A percentile compares a stretch with the other conserved stretches of the same genome.
These are phyloP conservation scores for Plantago coronopus DNA, from an alignment of 305 asterid species.

Conservation along the genomic window DNA sequence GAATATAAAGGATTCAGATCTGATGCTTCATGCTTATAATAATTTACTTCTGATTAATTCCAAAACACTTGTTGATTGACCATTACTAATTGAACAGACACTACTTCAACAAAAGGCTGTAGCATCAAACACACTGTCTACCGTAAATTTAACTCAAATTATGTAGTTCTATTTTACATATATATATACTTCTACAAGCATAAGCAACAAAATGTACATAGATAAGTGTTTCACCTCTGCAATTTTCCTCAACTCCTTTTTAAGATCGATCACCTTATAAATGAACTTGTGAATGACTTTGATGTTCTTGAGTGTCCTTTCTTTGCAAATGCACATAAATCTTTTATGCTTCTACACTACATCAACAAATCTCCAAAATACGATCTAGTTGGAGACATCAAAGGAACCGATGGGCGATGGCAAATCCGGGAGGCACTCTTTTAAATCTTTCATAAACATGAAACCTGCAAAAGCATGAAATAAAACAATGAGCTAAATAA, in stretches of 20 bases:
- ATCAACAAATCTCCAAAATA: constrained; percentile 40
- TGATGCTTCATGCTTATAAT: no score
- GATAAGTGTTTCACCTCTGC: constrained; percentile 29
- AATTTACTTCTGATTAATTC: no score
- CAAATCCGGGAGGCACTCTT: constrained; percentile 39
- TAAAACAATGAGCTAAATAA: constrained; percentile 5
- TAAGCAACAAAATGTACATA: constrained; percentile 31
- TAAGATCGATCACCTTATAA: constrained; percentile 34
- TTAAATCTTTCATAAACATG: constrained; percentile 45
- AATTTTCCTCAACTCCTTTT: constrained; percentile 36
- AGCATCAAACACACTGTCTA: no score
- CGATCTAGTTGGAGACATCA: constrained; percentile 46
- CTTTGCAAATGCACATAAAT: constrained; percentile 39
- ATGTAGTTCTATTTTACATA: no score
- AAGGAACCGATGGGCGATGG: constrained; percentile 37
- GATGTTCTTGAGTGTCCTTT: constrained; percentile 43
- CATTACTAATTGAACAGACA: no score
- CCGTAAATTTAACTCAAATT: no score
- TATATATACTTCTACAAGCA: no score
- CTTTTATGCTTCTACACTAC: constrained; percentile 44
- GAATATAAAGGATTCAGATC: no score
- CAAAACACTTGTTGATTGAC: no score
- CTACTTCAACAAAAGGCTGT: no score
- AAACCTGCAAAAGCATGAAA: constrained; percentile 47
- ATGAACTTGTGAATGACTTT: constrained; percentile 39